Evolutionary conservation across 768 basidiomycete genomes (phyloP).

Genomic region (Rhizopogon vesiculosus): DNA sequence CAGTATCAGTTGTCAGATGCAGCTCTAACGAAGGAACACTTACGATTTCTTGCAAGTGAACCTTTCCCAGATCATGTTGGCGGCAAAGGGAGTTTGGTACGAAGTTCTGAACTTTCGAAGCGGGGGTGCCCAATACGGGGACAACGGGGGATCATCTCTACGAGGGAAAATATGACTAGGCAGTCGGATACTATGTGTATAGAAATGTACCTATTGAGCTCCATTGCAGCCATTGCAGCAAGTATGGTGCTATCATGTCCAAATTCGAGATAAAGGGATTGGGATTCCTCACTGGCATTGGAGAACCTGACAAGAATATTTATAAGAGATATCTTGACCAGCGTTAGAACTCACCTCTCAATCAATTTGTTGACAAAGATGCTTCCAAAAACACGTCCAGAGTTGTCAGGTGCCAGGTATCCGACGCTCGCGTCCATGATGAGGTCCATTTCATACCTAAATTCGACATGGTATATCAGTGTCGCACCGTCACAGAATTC

Average conservation of each 20-base stretch:
- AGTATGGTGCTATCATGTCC: constrained; percentile 39
- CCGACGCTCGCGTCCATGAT: constrained; percentile 34
- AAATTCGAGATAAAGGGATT: constrained; percentile 35
- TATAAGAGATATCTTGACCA: background rate
- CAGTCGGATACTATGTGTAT: background rate
- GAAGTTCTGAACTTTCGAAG: constrained; percentile 28
- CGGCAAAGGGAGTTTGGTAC: constrained; percentile 31
- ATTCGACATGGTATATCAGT: background rate
- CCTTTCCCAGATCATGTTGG: constrained; percentile 33
- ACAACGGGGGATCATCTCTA: constrained; percentile 25
- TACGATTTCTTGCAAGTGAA: constrained; percentile 26
- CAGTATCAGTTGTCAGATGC: background rate
- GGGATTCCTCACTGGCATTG: constrained; percentile 28
- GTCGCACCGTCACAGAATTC: background rate
- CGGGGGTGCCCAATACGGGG: constrained; percentile 18
- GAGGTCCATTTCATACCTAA: constrained; percentile 36
- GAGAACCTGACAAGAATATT: constrained; percentile 21
- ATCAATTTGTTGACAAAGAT: constrained; percentile 36
- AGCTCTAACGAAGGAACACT: background rate
- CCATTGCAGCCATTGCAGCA: constrained; percentile 29
- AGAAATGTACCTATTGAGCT: constrained; percentile 27
- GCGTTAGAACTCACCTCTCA: constrained; percentile 24
- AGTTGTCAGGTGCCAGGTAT: constrained; percentile 24
- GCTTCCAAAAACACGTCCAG: constrained; percentile 33
- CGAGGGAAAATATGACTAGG: background rate